Base-by-base conservation (phyloP, 768 basidiomycete species). In the Leccinum arenicola region DNA sequence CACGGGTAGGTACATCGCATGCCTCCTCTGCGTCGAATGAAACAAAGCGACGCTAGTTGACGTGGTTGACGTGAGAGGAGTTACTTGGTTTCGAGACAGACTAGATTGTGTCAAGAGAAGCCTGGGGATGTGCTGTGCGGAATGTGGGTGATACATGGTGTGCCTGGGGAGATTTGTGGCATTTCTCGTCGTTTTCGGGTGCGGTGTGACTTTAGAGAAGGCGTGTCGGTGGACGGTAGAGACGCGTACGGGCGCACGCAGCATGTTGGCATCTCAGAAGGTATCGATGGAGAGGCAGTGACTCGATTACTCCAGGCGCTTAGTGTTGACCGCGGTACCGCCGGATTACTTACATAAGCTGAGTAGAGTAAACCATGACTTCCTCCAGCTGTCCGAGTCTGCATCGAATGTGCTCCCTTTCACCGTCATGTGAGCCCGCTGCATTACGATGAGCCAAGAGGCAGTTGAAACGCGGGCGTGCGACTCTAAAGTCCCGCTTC, bases 251-350 rank as follows among this genome's bases (percentile, higher is more conserved):
- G 25, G 65, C 66, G 73, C 69, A 57, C 78, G 82, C 72, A 84
- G 74, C 84, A 85, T 86, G 52, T 78, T 72, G 75, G 38, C 84
- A 84, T 85, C 55, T 61, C 66, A 62, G 55, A 48, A 25, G 15
- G 45, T 35, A 25, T 54, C 25, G 52, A 47, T 17, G 38, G 23
- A 48, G 9, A 45, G 43, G 43, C 43, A 19, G 43, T 45, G 9
- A 36, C 23, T 15, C 51, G 49, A 62, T 29, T 54, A 27, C 52
- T 52, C 17, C 21, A 48, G 12, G 64, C 49, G 64, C 48, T 52
- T 33, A 54, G 33, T 4, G 21, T 45, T 6, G 43, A 45, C 43
- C 43, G 19, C 43, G 43, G 43, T 19, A 21, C 43, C 40, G 40
- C n/a, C 19, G 11, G 43, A 45, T 45, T 45, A 45, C 43, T 45